Percentiles rank a stretch among this genome's conserved stretches.
These are phyloP conservation scores for Ramalina peruviana DNA, from an alignment of 495 filamentous ascomycete genomes.

Conservation along the genomic window DNA sequence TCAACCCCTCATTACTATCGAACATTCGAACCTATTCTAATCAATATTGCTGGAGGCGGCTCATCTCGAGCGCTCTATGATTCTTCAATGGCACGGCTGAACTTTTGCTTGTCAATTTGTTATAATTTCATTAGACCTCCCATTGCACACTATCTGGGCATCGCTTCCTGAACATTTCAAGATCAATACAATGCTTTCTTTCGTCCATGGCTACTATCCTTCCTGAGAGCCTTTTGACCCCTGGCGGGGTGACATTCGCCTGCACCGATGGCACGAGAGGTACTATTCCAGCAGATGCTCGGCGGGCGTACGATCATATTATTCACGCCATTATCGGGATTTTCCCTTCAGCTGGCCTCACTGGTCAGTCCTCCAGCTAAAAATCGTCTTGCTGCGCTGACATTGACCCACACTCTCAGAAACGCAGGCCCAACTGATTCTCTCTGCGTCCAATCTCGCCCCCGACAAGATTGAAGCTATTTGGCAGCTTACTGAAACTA, in stretches of 20 bases:
- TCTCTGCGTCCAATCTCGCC: slow-evolving; percentile 7
- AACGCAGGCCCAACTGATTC: background rate
- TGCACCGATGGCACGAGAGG: background rate
- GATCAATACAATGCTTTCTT: too few relatives aligned
- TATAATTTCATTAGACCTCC: too few relatives aligned
- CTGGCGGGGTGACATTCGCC: background rate
- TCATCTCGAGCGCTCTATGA: too few relatives aligned
- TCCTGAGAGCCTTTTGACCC: too few relatives aligned
- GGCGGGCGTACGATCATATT: slow-evolving; percentile 7
- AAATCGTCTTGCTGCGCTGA: background rate
- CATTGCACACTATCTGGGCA: too few relatives aligned
- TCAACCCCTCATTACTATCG: too few relatives aligned
- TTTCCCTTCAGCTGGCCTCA: slow-evolving; percentile 5
- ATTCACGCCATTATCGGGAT: background rate
- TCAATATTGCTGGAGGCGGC: too few relatives aligned
- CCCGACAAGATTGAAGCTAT: background rate
- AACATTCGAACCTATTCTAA: too few relatives aligned
- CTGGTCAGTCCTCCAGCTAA: background rate
- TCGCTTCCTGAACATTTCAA: too few relatives aligned
- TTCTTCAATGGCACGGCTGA: too few relatives aligned
- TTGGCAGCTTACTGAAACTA: slow-evolving; percentile 2
- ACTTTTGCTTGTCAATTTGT: too few relatives aligned
- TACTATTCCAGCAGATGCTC: background rate
- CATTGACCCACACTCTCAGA: background rate
- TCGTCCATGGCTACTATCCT: too few relatives aligned